Conservation (phyloP, 2,329 filamentous ascomycete genomes). For the Fusarium scirpi region DNA sequence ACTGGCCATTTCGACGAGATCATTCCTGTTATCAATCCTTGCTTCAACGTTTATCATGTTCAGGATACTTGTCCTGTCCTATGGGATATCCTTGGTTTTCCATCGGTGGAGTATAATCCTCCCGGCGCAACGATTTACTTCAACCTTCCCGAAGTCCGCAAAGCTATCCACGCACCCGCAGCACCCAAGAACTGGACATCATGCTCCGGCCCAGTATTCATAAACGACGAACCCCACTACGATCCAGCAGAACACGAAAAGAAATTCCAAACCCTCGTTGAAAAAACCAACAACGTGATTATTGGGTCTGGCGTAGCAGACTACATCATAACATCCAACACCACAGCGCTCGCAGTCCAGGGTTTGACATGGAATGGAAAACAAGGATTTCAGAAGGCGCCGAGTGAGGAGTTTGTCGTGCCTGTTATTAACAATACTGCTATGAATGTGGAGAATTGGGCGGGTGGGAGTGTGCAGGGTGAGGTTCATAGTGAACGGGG, state of each 20-base stretch:
- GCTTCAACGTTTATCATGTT: constrained; percentile 21
- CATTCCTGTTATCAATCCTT: constrained; percentile 12
- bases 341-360: background rate
- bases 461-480: constrained; percentile 20
- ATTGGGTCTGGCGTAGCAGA: constrained; percentile 18
- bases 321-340: constrained; percentile 28
- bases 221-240: background rate
- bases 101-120: constrained; percentile 5
- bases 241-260: constrained; percentile 13
- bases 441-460: constrained; percentile 21
- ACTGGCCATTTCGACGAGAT: constrained; percentile 14
- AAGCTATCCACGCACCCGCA: constrained; percentile 8
- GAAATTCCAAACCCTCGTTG: constrained; percentile 18
- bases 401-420: constrained; percentile 14
- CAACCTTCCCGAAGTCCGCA: constrained; percentile 11
- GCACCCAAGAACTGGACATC: constrained; percentile 15
- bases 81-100: constrained; percentile 1
- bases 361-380: constrained; percentile 19
- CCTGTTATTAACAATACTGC: constrained; percentile 16
- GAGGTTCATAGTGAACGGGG: constrained; percentile 8
- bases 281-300: constrained; percentile 20
- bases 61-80: constrained; percentile 13
- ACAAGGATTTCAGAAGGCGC: constrained; percentile 9
- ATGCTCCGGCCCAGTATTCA: background rate
- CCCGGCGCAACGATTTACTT: constrained; percentile 4